Percentiles rank a stretch among this genome's conserved stretches.
These are phyloP conservation scores for Sporothrix humicola DNA, from an alignment of 2,329 filamentous ascomycete genomes.

Conservation along the genomic window DNA sequence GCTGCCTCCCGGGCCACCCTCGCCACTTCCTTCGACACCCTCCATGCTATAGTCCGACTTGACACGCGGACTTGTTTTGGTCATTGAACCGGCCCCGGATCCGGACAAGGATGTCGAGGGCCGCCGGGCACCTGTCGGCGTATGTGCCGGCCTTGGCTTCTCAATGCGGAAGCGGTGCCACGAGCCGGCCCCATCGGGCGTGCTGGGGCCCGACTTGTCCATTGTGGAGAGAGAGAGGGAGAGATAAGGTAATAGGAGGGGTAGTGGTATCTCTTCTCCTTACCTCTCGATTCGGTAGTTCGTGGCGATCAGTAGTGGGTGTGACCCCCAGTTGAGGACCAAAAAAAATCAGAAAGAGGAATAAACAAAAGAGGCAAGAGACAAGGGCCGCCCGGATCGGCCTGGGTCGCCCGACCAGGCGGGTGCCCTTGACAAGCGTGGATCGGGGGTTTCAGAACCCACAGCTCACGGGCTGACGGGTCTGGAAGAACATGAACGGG, in stretches of 20 bases:
- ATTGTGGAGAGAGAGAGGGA: not conserved
- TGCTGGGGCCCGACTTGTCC: constrained; percentile 33
- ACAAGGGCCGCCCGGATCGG: constrained; percentile 16
- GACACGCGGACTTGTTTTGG: constrained; percentile 8
- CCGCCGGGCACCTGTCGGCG: not conserved
- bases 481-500: not conserved
- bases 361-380: not conserved
- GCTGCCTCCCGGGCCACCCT: not conserved
- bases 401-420: constrained; percentile 11
- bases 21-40: not conserved
- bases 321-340: not conserved
- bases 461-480: not conserved
- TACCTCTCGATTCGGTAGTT: not conserved
- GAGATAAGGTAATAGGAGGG: not conserved
- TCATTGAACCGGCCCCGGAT: constrained; percentile 32
- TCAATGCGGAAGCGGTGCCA: constrained; percentile 41
- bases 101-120: not conserved
- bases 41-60: constrained; percentile 17
- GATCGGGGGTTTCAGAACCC: not conserved
- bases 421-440: constrained; percentile 1
- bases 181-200: constrained; percentile 35
- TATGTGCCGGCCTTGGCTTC: constrained; percentile 35
- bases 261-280: not conserved
- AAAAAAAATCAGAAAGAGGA: not conserved
- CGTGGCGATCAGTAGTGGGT: constrained; percentile 7